A percentile compares a stretch with the other conserved stretches of the same genome.
Evolutionary conservation across 495 filamentous ascomycete species (phyloP).

Genomic region (Penicillium parvum): DNA sequence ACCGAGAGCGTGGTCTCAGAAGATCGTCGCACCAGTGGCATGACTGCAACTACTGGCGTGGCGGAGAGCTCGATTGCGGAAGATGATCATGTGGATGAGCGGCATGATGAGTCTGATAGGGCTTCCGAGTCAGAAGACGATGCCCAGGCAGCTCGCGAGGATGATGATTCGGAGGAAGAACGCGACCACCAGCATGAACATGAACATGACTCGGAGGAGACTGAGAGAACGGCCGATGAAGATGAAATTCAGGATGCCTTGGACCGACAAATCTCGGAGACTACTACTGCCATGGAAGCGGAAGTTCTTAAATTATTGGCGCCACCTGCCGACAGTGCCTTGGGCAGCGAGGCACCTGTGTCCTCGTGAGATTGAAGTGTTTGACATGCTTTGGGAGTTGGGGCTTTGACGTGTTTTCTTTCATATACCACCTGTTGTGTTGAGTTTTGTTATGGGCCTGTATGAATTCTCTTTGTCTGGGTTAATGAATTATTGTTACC

Average conservation of each 20-base stretch:
- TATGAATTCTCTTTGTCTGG: conserved; percentile 23
- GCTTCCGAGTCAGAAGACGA: conserved; percentile 10
- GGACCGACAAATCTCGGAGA: conserved; percentile 22
- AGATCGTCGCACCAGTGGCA: conserved; percentile 48
- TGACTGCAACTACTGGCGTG: conserved; percentile 37
- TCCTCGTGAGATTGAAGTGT: conserved; percentile 12
- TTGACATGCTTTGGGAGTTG: conserved; percentile 12
- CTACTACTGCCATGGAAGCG: conserved; percentile 28
- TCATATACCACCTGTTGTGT: conserved; percentile 30
- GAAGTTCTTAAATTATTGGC: conserved; percentile 28
- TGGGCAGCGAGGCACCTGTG: conserved; percentile 42
- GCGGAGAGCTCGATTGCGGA: conserved; percentile 14
- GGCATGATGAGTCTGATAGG: conserved; percentile 7
- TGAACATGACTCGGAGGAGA: too few species aligned
- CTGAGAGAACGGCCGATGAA: too few species aligned
- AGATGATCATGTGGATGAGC: conserved; percentile 2
- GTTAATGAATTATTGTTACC: conserved; percentile 12
- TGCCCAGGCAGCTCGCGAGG: conserved; percentile 15
- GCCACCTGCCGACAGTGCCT: conserved; percentile 40
- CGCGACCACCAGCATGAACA: conserved; percentile 11
- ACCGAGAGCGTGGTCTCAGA: conserved; percentile 47
- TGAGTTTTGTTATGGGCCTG: conserved; percentile 15
- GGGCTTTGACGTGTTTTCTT: conserved; percentile 11
- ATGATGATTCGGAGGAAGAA: conserved; percentile 13
- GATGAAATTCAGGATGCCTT: conserved; percentile 2